Base-by-base conservation (phyloP, 2,329 filamentous ascomycete genomes). In the Exutisphaerella laricina region DNA sequence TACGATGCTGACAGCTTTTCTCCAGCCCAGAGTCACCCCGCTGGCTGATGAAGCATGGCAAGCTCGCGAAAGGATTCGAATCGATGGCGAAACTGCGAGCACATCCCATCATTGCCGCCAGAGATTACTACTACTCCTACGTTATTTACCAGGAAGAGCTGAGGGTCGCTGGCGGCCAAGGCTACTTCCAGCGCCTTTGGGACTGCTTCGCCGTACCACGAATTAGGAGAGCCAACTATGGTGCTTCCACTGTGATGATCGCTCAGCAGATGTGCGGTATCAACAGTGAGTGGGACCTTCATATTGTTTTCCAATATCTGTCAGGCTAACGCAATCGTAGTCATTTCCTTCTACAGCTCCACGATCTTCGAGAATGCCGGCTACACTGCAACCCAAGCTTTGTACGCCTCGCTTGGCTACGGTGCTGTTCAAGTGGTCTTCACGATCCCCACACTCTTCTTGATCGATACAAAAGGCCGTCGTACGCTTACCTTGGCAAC, bases 101-200 rank as follows among this genome's bases (percentile, higher is more conserved):
- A 17, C 69, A 70, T 16, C 66, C 73, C 10, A 64, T 79, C 13
- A 73, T 77, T 46, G 76, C 74, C 2, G 74, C 74, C 1, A 63
- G 75, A 26, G 75, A 79, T 47, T 68, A 73, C 50, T 79, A 76
- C 64, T 78, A 78, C 54, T 39, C 63, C 58, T 47, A 61, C 59
- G 52, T 63, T 58, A 37, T 67, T 61, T 55, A 59, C 57, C 9
- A 60, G 55, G 25, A 64, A 57, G 44, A 65, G 56, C 25, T 63
- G 50, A 46, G 57, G 49, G 35, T 65, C 43, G 46, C 59, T 25
- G 39, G 65, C 8, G 67, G 67, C 2, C 58, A 64, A 4, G 66
- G 51, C 58, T 75, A 60, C 48, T 61, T 58, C 45, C 52, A 46
- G 30, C 70, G 74, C 34, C 57, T 76, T 38, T 58, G 59, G 46